Base-by-base conservation (phyloP, 345 rosid species). In the Bretschneidera sinensis region DNA sequence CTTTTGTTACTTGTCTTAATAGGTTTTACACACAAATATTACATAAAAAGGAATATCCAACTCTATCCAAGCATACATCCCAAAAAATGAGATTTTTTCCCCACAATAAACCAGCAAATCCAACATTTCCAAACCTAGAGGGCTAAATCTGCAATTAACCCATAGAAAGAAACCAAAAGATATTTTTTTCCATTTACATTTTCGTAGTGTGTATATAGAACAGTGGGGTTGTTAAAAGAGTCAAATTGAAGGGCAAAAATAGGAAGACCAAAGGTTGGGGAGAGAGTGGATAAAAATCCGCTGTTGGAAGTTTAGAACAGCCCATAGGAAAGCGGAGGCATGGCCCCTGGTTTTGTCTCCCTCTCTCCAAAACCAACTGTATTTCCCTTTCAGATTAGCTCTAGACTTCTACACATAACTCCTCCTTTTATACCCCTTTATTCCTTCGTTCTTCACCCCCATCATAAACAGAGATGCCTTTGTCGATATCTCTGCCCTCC, bases 291-390 rank as follows among this genome's bases (percentile, higher is more conserved):
- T 25, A 48, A 60, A 69, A 73, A 61, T 35, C 75, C 65, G 71
- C 78, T 81, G 73, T 77, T 64, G 59, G 73, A n/a, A n/a, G n/a
- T n/a, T n/a, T n/a, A n/a, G n/a, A 78, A 65, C 63, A 75, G 89
- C 94, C 87, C 94, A 86, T 63, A n/a, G 85, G 72, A 70, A 66
- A 67, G 21, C 51, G 31, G 39, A 43, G 63, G 47, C 43, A 80
- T 69, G 85, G 94, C 94, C 87, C 94, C 89, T 82, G 94, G 94
- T 86, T 84, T 86, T 84, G 66, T 47, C 59, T 60, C 67, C 48
- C 64, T 25, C 60, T 39, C 61, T 18, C 10, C 45, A 43, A 72
- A 64, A 69, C 79, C 70, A 66, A 67, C 74, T 23, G 61, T 60
- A 24, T 61, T 55, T 57, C 55, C 67, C 62, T 56, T 62, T 60